Percentiles rank a stretch among this genome's conserved stretches.
Conservation (phyloP, 208 protist genomes). For the Crithidia brevicula region DNA sequence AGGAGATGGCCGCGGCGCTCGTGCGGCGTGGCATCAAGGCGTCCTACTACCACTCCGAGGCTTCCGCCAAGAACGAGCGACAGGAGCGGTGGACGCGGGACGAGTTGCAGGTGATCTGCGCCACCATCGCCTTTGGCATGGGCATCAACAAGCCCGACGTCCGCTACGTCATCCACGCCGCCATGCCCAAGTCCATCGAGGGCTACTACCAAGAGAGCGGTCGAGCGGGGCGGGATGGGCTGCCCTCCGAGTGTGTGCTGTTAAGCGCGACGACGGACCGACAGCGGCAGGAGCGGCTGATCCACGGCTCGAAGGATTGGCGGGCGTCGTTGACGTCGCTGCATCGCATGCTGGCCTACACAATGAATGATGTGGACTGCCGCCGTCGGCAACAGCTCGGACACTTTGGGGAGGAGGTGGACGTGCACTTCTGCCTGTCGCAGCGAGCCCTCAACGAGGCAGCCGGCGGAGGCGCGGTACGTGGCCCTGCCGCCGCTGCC, state of each 20-base stretch:
- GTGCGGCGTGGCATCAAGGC: conserved; percentile 54
- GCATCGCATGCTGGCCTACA: conserved; percentile 83
- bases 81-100: conserved; percentile 93
- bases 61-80: conserved; percentile 66
- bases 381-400: conserved; percentile 84
- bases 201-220: conserved; percentile 98
- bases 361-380: conserved; percentile 86
- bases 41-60: conserved; percentile 82
- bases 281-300: conserved; percentile 81
- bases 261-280: conserved; percentile 68
- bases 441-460: conserved; percentile 28
- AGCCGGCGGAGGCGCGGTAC: neutral
- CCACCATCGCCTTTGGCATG: conserved; percentile 99
- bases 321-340: conserved; percentile 66
- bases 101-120: conserved; percentile 94
- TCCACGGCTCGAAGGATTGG: conserved; percentile 83
- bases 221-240: conserved; percentile 95
- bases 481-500: conserved; percentile 6
- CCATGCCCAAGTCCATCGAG: conserved; percentile 97
- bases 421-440: conserved; percentile 71
- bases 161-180: conserved; percentile 97
- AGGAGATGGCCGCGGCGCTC: conserved; percentile 76
- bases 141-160: conserved; percentile 99
- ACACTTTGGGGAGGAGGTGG: conserved; percentile 85
- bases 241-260: conserved; percentile 84